These are phyloP conservation scores for Leishmania tropica DNA, from an alignment of 208 protist genomes.

Conservation along the genomic window DNA sequence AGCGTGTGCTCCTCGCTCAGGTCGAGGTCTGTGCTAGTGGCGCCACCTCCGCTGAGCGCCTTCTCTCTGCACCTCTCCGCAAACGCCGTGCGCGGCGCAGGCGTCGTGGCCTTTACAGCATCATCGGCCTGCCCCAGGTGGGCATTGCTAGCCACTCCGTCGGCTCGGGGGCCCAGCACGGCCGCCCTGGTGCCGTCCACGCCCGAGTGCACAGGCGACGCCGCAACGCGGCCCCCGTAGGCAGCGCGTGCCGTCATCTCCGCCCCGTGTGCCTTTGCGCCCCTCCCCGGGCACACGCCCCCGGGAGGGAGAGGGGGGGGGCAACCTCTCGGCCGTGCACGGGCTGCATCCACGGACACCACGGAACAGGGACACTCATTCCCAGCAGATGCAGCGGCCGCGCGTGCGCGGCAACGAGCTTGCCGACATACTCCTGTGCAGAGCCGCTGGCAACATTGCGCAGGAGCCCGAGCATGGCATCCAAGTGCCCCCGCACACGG, in stretches of 20 bases:
- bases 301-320: too few relatives aligned
- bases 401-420: neutral
- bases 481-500: constrained; percentile 8
- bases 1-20: constrained; percentile 2
- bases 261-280: neutral
- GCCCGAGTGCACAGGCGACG: too few relatives aligned
- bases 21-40: neutral
- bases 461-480: too few relatives aligned
- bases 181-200: neutral
- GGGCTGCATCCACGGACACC: neutral
- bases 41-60: neutral
- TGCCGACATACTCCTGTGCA: neutral
- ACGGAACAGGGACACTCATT: neutral
- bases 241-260: neutral
- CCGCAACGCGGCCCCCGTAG: too few relatives aligned
- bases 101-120: neutral
- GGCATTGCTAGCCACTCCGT: neutral
- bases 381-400: neutral
- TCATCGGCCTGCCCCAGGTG: neutral
- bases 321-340: neutral
- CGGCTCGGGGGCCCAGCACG: neutral
- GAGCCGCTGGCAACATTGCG: neutral
- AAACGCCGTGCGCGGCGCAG: neutral
- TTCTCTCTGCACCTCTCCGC: neutral
- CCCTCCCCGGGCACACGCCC: neutral